Evolutionary conservation across 495 filamentous ascomycete genomes (phyloP), one percentile per base, ranked within the genome.

Genomic region (Neurospora tetrasperma): DNA sequence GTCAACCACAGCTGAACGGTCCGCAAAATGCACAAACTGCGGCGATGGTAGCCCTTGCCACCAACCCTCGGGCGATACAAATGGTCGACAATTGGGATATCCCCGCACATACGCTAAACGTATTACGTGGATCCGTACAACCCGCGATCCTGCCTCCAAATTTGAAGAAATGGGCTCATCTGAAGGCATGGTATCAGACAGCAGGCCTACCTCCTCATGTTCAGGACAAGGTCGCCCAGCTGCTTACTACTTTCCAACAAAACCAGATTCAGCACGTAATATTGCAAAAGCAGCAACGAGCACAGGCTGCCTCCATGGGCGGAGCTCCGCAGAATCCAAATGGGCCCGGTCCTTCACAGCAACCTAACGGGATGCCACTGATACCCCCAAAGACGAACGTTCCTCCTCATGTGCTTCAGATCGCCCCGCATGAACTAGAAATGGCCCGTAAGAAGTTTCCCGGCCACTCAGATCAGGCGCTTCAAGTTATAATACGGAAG

Each of bases 101-200:
- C 0, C 80, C 82, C 1, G 69, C 69, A 0, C 70, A 42, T 5
- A 46, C 85, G 3, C 11, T 85, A 0, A 69, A 72, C 2, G 73
- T 80, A 11, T 35, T 83, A 9, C 71, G 69, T 10, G 4, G n/a
- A 16, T 4, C 16, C 31, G 35, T 27, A 43, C 39, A 69, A 38
- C 23, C 54, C 54, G 41, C 18, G n/a, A 70, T 5, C 7, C 31
- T 90, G 0, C 90, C 92, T 3, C 86, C 85, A 18, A 80, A 90
- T 3, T 80, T 91, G 20, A 91, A 88, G 77, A 90, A 89, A 71
- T 96, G 93, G 93, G 86, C 85, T 39, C 88, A 91, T 69, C 82
- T 96, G 0, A 94, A 93, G 78, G 80, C 88, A 48, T 92, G 86
- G 84, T 27, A 62, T 81, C 88, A 2, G 69, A 74, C 2, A 77